These are phyloP conservation scores for Guillardia theta DNA, from an alignment of 78 protist species.

Conservation along the genomic window DNA sequence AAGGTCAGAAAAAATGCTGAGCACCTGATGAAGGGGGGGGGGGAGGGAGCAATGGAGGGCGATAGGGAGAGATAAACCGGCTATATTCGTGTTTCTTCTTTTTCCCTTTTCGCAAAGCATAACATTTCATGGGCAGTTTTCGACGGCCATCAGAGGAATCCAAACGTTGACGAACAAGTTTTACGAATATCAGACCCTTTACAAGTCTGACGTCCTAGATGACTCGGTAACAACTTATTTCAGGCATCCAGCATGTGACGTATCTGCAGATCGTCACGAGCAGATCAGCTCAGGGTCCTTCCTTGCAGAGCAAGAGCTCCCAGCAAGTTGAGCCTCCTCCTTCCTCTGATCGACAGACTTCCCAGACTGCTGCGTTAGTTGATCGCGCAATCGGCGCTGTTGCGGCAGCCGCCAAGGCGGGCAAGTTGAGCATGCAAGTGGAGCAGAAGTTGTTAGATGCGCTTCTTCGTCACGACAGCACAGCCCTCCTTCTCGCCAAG, in stretches of 20 bases:
- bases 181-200: background rate
- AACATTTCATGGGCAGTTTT: no score
- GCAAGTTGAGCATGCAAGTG: background rate
- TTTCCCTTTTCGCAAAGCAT: no score
- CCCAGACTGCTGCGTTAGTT: background rate
- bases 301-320: no score
- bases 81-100: no score
- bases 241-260: no score
- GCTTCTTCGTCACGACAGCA: background rate
- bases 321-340: background rate
- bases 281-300: no score
- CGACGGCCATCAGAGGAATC: background rate
- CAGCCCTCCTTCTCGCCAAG: conserved; percentile 5
- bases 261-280: no score
- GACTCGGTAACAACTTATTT: no score
- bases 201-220: background rate
- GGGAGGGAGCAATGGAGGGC: no score
- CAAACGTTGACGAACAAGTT: background rate
- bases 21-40: no score
- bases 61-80: no score
- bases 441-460: background rate
- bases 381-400: background rate
- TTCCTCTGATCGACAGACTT: background rate
- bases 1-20: background rate
- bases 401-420: background rate